Evolutionary conservation across 805 yeast species (phyloP).

Genomic region (Hyphopichia homilentoma): DNA sequence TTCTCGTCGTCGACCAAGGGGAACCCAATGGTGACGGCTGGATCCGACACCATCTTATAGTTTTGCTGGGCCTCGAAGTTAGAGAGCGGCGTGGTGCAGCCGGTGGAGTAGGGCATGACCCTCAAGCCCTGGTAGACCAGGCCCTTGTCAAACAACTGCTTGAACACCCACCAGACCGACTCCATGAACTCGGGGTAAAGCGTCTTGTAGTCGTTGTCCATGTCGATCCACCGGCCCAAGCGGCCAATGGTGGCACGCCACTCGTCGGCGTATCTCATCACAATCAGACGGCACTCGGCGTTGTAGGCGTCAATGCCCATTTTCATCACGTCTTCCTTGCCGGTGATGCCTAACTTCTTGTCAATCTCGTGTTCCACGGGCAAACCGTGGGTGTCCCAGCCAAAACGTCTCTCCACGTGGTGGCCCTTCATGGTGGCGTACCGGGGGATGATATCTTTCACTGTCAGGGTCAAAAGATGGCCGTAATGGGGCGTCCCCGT

Average conservation of each 20-base stretch:
- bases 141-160: conserved; percentile 77
- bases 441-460: conserved; percentile 95
- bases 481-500: conserved; percentile 99
- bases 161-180: conserved; percentile 98
- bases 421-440: conserved; percentile 97
- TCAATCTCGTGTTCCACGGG: conserved; percentile 99
- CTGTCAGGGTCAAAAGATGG: conserved; percentile 93
- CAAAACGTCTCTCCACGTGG: conserved; percentile 95
- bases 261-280: conserved; percentile 93
- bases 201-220: conserved; percentile 97
- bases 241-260: conserved; percentile 94
- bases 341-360: conserved; percentile 89
- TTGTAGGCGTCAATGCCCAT: conserved; percentile 95
- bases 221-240: conserved; percentile 98
- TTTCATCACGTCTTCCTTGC: conserved; percentile 90
- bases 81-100: conserved; percentile 91
- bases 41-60: conserved; percentile 95
- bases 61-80: conserved; percentile 98
- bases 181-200: conserved; percentile 96
- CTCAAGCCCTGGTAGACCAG: conserved; percentile 92
- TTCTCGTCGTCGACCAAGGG: conserved; percentile 75
- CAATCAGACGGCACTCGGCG: conserved; percentile 92
- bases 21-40: conserved; percentile 92
- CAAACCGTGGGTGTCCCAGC: conserved; percentile 99
- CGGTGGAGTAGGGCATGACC: conserved; percentile 99